These are phyloP conservation scores for Vitis riparia DNA, from an alignment of 164 flowering plant species.

Conservation along the genomic window DNA sequence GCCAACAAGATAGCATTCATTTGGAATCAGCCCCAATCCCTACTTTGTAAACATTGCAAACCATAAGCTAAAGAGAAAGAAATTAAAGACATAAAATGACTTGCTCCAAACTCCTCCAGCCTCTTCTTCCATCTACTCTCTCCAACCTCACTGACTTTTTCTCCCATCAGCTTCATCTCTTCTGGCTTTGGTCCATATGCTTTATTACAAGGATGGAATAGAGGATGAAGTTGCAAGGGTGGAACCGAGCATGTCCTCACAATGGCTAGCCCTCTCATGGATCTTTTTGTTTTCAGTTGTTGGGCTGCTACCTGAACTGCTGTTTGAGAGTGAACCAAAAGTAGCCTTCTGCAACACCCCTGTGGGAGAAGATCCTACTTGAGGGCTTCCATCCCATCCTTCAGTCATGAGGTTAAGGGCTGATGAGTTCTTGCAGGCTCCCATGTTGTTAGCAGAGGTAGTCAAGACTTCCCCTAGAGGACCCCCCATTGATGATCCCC, in stretches of 20 bases:
- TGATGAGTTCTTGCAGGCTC: constrained; percentile 21
- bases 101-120: neutral
- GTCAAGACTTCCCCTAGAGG: constrained; percentile 45
- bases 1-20: neutral
- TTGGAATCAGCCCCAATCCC: neutral
- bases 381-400: constrained; percentile 36
- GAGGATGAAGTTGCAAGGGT: constrained; percentile 27
- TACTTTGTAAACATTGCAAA: constrained; percentile 1
- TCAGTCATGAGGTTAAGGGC: constrained; percentile 29
- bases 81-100: neutral
- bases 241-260: constrained; percentile 34
- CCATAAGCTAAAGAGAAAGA: constrained; percentile 2
- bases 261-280: constrained; percentile 20
- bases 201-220: constrained; percentile 19
- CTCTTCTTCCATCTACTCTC: neutral
- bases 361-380: constrained; percentile 39
- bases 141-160: neutral
- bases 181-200: neutral
- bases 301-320: constrained; percentile 36
- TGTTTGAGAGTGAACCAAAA: constrained; percentile 36
- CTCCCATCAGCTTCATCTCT: neutral
- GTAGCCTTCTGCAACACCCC: constrained; percentile 41
- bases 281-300: constrained; percentile 19
- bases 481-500: constrained; percentile 41
- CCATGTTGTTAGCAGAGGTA: constrained; percentile 12